Evolutionary conservation across 768 basidiomycete genomes (phyloP).

Genomic region (Crepidotus variabilis): DNA sequence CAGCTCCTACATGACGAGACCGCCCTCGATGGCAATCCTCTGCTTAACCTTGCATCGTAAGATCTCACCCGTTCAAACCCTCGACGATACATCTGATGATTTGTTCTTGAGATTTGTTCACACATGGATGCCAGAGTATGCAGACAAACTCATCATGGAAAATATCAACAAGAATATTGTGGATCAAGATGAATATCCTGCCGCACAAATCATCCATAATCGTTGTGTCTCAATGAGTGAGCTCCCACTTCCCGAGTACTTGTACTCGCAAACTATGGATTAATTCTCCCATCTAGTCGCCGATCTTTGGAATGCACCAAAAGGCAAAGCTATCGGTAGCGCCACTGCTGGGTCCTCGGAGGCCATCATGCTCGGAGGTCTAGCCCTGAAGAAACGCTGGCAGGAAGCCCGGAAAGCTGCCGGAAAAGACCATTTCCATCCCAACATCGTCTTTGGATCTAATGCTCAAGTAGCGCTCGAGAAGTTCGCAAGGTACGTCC

Average conservation of each 20-base stretch:
- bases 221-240: conserved; percentile 52
- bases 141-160: conserved; percentile 54
- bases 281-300: conserved; percentile 31
- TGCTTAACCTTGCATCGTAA: conserved; percentile 63
- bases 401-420: conserved; percentile 58
- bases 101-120: conserved; percentile 36
- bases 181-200: conserved; percentile 67
- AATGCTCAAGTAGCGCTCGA: conserved; percentile 65
- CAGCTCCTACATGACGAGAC: conserved; percentile 55
- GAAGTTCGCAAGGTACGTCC: conserved; percentile 51
- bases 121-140: conserved; percentile 58
- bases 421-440: conserved; percentile 51
- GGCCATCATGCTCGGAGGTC: conserved; percentile 68
- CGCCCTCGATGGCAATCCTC: conserved; percentile 51
- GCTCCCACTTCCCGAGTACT: conserved; percentile 12
- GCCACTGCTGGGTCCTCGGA: conserved; percentile 65
- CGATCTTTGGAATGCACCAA: conserved; percentile 63
- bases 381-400: conserved; percentile 68
- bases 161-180: conserved; percentile 64
- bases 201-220: conserved; percentile 47
- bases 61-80: conserved; percentile 21
- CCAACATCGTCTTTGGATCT: conserved; percentile 55
- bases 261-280: conserved; percentile 1
- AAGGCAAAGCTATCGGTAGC: conserved; percentile 55
- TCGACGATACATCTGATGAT: neutral